Evolutionary conservation across 2,329 filamentous ascomycete species (phyloP), one percentile per base, ranked within the genome.

Genomic region (Thelonectria olida): DNA sequence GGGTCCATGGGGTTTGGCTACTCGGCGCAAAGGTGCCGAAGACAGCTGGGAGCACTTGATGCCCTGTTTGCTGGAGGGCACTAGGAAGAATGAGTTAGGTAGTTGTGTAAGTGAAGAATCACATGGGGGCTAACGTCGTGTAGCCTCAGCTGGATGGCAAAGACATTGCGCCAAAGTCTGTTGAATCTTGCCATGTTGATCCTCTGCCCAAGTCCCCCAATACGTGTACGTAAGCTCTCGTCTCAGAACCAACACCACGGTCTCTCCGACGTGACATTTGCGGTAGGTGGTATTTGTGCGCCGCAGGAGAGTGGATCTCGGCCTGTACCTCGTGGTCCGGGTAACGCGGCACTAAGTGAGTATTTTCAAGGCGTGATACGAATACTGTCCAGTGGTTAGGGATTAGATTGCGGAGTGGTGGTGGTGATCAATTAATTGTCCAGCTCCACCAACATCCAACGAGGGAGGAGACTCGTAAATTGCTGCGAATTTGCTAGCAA

Each of bases 1-100:
- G 20, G 19, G 34, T 31, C 27, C 47, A 41, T 19, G 31, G 34
- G 42, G 48, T 44, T 27, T 20, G 9, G 41, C n/a, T 54, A 23
- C 50, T 65, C 67, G 67, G 67, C 58, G 55, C 41, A 59, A 51
- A 64, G 54, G 25, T 69, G 67, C 67, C 67, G 66, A 47, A 23
- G 34, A 41, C 7, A 20, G 47, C 54, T 45, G 44, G 38, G 38
- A 25, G 31, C 57, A 53, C 34, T 25, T 15, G 34, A 34, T 44
- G 44, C 49, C 19, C 36, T 20, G 23, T 41, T 27, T 41, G 25
- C 8, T 31, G 38, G 20, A 28, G 38, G 38, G n/a, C 38, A 41
- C 48, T 27, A 23, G 20, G 7, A 23, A 8, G 31, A 38, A 25
- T 38, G 5, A 9, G 34, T 38, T 8, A 38, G 34, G 34, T 10